Evolutionary conservation across 2,329 filamentous ascomycete genomes (phyloP).

Genomic region (Zasmidium angulare): DNA sequence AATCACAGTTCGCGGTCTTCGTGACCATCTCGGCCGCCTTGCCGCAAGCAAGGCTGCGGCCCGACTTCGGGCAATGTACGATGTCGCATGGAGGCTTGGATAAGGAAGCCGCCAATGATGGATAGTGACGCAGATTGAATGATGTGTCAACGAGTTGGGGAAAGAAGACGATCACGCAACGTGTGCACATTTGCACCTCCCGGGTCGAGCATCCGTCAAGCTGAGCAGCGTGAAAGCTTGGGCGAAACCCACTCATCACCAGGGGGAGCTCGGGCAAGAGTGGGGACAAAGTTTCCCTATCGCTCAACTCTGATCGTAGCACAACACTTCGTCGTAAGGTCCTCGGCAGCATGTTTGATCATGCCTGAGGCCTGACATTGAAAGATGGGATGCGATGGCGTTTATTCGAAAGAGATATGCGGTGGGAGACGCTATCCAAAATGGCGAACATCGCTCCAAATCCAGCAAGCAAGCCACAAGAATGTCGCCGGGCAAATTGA

Average conservation of each 20-base stretch:
- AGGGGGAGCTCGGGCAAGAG: neutral
- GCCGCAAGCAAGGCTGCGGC: no score
- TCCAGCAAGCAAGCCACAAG: neutral
- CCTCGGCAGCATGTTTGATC: neutral
- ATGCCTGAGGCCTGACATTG: neutral
- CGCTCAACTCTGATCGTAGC: neutral
- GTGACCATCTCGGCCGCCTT: no score
- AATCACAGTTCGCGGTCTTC: no score
- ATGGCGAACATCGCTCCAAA: neutral
- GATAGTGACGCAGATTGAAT: neutral
- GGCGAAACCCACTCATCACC: no score
- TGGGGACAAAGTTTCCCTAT: constrained; percentile 4
- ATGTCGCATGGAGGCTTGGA: neutral
- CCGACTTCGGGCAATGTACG: no score
- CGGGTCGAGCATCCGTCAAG: neutral
- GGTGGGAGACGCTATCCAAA: neutral
- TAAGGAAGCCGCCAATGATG: neutral
- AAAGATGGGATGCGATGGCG: constrained; percentile 4
- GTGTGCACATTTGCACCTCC: neutral
- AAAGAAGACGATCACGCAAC: neutral
- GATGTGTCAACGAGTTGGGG: no score
- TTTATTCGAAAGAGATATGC: constrained; percentile 9
- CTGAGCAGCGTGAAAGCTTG: no score
- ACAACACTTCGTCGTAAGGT: neutral
- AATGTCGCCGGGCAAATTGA: constrained; percentile 16